Conservation (phyloP, 768 basidiomycete genomes). For the Epithele typhae region DNA sequence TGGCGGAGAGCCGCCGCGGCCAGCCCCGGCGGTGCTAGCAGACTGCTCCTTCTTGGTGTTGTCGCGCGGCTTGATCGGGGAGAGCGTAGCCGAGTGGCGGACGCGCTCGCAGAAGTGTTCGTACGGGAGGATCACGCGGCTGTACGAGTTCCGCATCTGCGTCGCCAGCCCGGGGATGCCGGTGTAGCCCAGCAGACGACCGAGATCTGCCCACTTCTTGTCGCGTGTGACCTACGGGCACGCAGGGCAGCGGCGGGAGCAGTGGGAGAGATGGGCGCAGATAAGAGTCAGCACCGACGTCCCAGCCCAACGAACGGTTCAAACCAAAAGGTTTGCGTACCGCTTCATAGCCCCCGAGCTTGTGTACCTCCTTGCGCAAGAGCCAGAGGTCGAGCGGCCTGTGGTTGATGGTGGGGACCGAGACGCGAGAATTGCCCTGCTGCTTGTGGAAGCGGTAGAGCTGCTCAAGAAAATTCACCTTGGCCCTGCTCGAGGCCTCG, state of each 20-base stretch:
- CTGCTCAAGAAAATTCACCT: slow-evolving; percentile 95
- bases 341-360: slow-evolving; percentile 81
- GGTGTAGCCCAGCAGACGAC: slow-evolving; percentile 76
- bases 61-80: slow-evolving; percentile 38
- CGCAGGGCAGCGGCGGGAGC: not conserved
- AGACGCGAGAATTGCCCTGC: slow-evolving; percentile 85
- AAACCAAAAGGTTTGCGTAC: slow-evolving; percentile 43
- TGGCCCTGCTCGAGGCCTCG: slow-evolving; percentile 94
- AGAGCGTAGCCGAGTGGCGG: slow-evolving; percentile 53
- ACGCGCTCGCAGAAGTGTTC: slow-evolving; percentile 84
- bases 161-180: slow-evolving; percentile 79
- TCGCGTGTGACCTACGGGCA: slow-evolving; percentile 66
- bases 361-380: slow-evolving; percentile 86
- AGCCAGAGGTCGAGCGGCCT: slow-evolving; percentile 93
- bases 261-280: not conserved
- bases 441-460: slow-evolving; percentile 96
- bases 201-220: slow-evolving; percentile 88
- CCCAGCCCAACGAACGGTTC: not conserved
- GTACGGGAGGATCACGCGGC: slow-evolving; percentile 91
- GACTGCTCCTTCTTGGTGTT: slow-evolving; percentile 52
- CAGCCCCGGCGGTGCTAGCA: slow-evolving; percentile 31
- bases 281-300: not conserved
- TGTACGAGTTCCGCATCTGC: slow-evolving; percentile 87
- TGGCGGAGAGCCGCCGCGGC: slow-evolving; percentile 22
- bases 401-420: slow-evolving; percentile 92